Evolutionary conservation across 257 asterid species (phyloP), one percentile per base, ranked within the genome.

Genomic region (Solanum neorickii): DNA sequence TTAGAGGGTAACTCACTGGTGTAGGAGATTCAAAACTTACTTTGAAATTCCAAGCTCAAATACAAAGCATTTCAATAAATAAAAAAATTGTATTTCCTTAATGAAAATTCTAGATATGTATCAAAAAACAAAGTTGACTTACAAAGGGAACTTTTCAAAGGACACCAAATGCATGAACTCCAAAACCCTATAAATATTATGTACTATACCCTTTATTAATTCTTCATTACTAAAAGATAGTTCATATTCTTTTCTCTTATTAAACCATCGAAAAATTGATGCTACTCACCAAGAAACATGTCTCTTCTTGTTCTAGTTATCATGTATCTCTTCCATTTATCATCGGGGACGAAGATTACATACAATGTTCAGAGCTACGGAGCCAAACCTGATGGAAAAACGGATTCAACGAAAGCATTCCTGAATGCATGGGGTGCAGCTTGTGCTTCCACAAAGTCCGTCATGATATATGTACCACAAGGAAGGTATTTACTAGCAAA

Each of bases 371-470:
- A 27, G 20, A 87, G 59, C 35, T 77, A 76, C 33, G 88, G 88
- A 44, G 88, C 86, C 49, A 87, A 78, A 78, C 69, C 86, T 21
- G 88, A 87, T 29, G 88, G 86, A 3, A 78, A 62, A 5, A 27
- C 82, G 2, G 70, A 87, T 56, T 87, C 88, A 20, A 41, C 88
- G 35, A 78, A 62, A 60, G 52, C 88, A 18, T 77, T 87, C 68
- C 66, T 76, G 5, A 87, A 42, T 77, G 86, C 88, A 76, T 87
- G 88, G 88, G 44, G 49, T 39, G 88, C 52, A 42, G 88, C 86
- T 87, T 87, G 88, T 87, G 86, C 72, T 23, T 87, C 88, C n/a
- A 37, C 86, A 60, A 77, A 60, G 33, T 39, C 76, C 11, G 88
- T 82, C n/a, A 44, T 46, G 29, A 87, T 87, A 62, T 31, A 76